Percentiles rank a stretch among this genome's conserved stretches.
These are phyloP conservation scores for Fennellomyces sp. DNA, from an alignment of 371 early-diverging fungal species.

Conservation along the genomic window DNA sequence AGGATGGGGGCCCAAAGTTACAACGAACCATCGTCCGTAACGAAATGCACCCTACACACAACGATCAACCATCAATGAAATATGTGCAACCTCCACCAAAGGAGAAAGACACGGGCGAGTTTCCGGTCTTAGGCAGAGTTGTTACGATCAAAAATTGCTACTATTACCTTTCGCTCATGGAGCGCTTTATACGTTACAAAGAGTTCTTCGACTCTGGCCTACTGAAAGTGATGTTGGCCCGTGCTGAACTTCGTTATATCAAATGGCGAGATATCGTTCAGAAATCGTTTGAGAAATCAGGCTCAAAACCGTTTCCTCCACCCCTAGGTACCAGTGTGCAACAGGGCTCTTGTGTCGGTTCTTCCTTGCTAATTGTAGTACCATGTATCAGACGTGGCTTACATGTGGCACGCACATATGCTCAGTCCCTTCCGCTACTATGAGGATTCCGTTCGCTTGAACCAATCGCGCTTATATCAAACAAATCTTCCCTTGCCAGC, in stretches of 20 bases:
- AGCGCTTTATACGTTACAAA: slow-evolving; percentile 8
- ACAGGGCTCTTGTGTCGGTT: too few species aligned
- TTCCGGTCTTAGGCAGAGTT: slow-evolving; percentile 8
- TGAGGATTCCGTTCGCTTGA: slow-evolving; percentile 38
- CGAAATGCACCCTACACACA: background rate
- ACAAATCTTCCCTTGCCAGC: background rate
- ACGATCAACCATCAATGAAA: background rate
- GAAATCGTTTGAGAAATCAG: background rate
- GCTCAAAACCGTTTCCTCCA: background rate
- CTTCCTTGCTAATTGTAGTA: too few species aligned
- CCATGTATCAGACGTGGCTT: slow-evolving; percentile 41
- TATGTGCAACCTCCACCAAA: background rate
- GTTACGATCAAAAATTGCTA: slow-evolving; percentile 12
- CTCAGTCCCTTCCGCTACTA: slow-evolving; percentile 41
- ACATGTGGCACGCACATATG: slow-evolving; percentile 49
- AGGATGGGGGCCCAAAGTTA: too few species aligned
- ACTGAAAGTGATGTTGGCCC: slow-evolving; percentile 8
- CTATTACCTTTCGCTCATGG: slow-evolving; percentile 18
- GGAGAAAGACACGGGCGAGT: background rate
- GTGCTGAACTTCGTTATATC: slow-evolving; percentile 13
- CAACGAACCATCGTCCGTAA: too few species aligned
- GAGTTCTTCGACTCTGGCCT: background rate
- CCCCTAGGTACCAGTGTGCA: slow-evolving; percentile 3
- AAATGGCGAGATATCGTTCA: slow-evolving; percentile 3
- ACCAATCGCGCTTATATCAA: background rate